phyloP scores from a whole-genome alignment of 2,329 filamentous ascomycete genomes.

The Monilinia fructigena region DNA sequence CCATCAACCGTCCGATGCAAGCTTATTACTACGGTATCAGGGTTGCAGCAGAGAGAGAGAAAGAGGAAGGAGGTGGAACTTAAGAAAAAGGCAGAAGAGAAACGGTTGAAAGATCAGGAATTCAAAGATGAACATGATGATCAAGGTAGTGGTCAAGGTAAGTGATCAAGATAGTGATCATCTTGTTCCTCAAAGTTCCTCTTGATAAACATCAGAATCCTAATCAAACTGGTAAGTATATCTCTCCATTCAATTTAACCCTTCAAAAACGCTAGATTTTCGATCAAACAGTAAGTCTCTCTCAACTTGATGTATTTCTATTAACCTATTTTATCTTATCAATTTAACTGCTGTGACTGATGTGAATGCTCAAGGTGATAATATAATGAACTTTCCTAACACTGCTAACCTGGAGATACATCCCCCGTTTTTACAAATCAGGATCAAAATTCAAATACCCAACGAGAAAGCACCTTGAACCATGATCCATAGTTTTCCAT shows the following conservation, averaged over 20 bases:
- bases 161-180: too few relatives aligned
- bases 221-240: neutral
- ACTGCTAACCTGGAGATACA: too few relatives aligned
- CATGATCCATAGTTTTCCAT: too few relatives aligned
- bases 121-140: too few relatives aligned
- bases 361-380: neutral
- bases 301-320: neutral
- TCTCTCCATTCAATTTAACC: neutral
- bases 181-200: neutral
- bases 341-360: neutral
- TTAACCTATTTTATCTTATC: neutral
- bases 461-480: neutral
- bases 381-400: too few relatives aligned
- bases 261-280: neutral
- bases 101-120: too few relatives aligned
- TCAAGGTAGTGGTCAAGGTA: too few relatives aligned
- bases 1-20: neutral
- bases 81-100: neutral
- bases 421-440: too few relatives aligned
- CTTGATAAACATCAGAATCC: neutral
- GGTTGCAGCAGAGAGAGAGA: neutral
- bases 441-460: neutral
- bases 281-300: neutral
- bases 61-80: neutral
- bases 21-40: slow-evolving; percentile 12